These are phyloP conservation scores for Populus trichocarpa DNA, from an alignment of 441 rosid species.

Conservation along the genomic window DNA sequence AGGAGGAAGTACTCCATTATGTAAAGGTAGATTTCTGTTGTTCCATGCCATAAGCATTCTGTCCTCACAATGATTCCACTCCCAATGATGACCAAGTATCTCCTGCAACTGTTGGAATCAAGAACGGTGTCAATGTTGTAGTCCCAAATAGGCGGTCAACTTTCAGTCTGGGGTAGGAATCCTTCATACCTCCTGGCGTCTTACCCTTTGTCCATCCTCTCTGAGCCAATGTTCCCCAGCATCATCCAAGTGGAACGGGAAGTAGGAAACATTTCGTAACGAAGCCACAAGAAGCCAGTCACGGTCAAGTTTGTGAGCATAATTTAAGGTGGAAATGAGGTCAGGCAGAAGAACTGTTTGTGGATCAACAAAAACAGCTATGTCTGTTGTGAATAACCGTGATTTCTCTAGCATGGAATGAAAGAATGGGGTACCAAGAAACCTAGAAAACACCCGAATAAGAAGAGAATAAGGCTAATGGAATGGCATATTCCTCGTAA, in stretches of 20 bases:
- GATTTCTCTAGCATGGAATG: slow-evolving; percentile 85
- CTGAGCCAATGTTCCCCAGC: slow-evolving; percentile 56
- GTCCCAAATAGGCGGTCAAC: slow-evolving; percentile 17
- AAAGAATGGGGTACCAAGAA: slow-evolving; percentile 75
- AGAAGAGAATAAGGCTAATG: background rate
- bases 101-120: slow-evolving; percentile 68
- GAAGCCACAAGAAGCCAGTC: slow-evolving; percentile 88
- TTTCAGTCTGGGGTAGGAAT: slow-evolving; percentile 22
- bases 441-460: slow-evolving; percentile 37
- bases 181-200: slow-evolving; percentile 60
- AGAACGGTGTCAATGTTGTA: slow-evolving; percentile 31
- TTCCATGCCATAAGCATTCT: slow-evolving; percentile 83
- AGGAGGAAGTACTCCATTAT: slow-evolving; percentile 81
- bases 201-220: slow-evolving; percentile 42
- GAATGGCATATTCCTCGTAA: background rate
- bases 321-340: slow-evolving; percentile 50
- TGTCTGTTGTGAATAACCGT: slow-evolving; percentile 41
- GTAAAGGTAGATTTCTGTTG: slow-evolving; percentile 47
- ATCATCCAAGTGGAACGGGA: slow-evolving; percentile 52
- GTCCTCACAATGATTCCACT: slow-evolving; percentile 39
- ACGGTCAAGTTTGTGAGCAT: slow-evolving; percentile 48
- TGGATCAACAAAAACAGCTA: slow-evolving; percentile 51
- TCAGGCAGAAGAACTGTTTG: slow-evolving; percentile 58
- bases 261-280: slow-evolving; percentile 35
- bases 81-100: slow-evolving; percentile 35